Base-by-base conservation (phyloP, 1,284 basidiomycete species). In the Trichosporon asahii region DNA sequence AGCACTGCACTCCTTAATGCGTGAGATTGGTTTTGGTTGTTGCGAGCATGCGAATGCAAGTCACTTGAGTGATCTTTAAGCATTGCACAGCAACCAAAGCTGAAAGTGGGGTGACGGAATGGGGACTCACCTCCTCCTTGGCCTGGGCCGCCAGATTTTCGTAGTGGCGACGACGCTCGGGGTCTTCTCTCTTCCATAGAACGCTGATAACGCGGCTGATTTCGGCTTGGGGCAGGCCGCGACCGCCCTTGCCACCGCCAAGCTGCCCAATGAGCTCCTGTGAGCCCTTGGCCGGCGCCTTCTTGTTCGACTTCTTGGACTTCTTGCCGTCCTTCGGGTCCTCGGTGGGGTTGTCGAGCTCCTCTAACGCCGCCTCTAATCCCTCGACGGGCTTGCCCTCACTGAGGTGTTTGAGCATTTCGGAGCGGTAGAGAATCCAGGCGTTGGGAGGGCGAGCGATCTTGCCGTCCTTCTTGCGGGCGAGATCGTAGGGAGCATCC, bases 361-460 rank as follows among this genome's bases (percentile, higher is more conserved):
- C 64, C 64, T 44, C 64, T 21, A 65, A 27, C 15, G 64, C 64
- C 37, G 37, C 40, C 8, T 44, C 37, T 23, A 65, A 9, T 2
- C 64, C 23, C 25, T 37, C 57, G 15, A 61, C 29, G 4, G 14
- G 35, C 35, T 72, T 68, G 12, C 71, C 71, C 5, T 35, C 55
- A 5, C 53, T 63, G 18, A 72, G 60, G 57, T 66, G 67, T 12
- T 55, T 35, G 68, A 89, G 85, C 78, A 88, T 89, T 74, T 89
- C 87, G 2, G 90, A 89, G 55, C 94, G 89, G 80, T 93, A 97
- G n/a, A 96, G 77, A 72, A 97, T 95, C 92, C 93, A 96, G 0
- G 94, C 90, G 80, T 96, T 96, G 18, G 90, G 89, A 2, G 94
- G 94, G 0, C 93, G 88, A 31, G 72, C 69, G 4, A 66, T 63